phyloP scores from a whole-genome alignment of 2,329 filamentous ascomycete species.

The Polytolypa hystricis region DNA sequence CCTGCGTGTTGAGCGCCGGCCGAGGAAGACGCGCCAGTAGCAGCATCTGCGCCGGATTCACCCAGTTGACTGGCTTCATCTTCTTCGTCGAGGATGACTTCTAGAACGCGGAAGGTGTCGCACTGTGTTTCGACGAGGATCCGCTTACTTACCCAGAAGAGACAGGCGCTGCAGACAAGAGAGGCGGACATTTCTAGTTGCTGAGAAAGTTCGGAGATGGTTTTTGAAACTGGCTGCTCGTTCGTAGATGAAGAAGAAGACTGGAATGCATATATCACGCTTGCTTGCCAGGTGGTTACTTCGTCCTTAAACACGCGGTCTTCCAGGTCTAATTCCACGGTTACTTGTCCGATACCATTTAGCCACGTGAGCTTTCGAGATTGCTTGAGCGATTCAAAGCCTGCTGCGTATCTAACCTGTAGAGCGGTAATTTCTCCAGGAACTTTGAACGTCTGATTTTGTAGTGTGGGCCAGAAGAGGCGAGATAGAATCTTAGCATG shows the following conservation, averaged over 20 bases:
- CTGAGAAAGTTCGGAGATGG: conserved; percentile 34
- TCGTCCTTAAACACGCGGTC: conserved; percentile 63
- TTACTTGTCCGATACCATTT: conserved; percentile 67
- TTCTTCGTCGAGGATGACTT: conserved; percentile 35
- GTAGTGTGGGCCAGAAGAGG: conserved; percentile 82
- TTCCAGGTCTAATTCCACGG: conserved; percentile 68
- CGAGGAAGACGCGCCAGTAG: conserved; percentile 15
- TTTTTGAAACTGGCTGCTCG: conserved; percentile 29
- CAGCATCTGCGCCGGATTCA: conserved; percentile 12
- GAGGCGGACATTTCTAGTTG: conserved; percentile 44
- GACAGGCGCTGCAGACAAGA: conserved; percentile 48
- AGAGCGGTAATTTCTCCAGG: conserved; percentile 39
- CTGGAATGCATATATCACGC: conserved; percentile 76
- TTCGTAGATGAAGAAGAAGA: conserved; percentile 24
- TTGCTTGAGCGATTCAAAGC: conserved; percentile 70
- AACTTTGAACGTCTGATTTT: conserved; percentile 40
- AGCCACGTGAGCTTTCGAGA: conserved; percentile 84
- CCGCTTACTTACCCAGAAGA: conserved; percentile 52
- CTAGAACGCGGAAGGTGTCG: conserved; percentile 47
- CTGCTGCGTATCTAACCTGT: conserved; percentile 59
- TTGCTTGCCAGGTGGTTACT: conserved; percentile 76
- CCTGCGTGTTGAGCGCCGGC: conserved; percentile 5
- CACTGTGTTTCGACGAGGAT: conserved; percentile 38
- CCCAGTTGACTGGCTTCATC: conserved; percentile 14
- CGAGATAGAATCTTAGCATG: conserved; percentile 81